Evolutionary conservation across 1,284 basidiomycete genomes (phyloP), one percentile per base, ranked within the genome.

Genomic region (Cutaneotrichosporon sp.): DNA sequence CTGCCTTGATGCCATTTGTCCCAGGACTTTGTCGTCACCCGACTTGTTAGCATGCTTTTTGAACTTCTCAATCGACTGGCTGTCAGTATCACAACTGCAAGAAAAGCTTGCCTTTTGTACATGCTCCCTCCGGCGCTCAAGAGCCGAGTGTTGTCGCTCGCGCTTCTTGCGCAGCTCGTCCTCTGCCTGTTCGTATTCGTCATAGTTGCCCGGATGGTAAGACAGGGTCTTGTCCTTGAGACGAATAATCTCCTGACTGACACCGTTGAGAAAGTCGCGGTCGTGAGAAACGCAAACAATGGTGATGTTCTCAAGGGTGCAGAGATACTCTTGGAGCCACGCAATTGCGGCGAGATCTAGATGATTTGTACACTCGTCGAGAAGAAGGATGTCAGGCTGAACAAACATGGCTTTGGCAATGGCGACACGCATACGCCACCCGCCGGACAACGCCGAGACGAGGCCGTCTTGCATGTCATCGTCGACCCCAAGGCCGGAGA

Each of bases 221-320:
- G 76, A 68, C 2, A 89, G 77, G 15, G 72, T 76, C 51, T 78
- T 75, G 51, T 83, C 76, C 20, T 83, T 80, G 36, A 88, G 77
- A 17, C 83, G 77, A 51, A 88, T 81, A 0, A 83, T 81, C 64
- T 87, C 83, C n/a, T 86, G 80, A 0, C 81, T 80, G 40, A 86
- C 78, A 20, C 77, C 74, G 62, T 86, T 81, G 18, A 85, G 74
- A 64, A 89, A 88, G 26, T 80, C 80, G 44, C 83, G 82, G 64
- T 88, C 86, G 68, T 88, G 87, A 0, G 85, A 83, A 21, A 84
- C 75, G 50, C 78, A 74, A 23, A 88, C 78, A 10, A 87, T 73
- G 0, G 84, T 26, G 69, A 70, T 40, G 73, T 67, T 51, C 21
- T 77, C 70, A 15, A 72, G 68, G 1, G 76, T 56, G 1, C 46